Conservation (phyloP, 192 early-diverging fungal species). For the Borealophlyctis nickersoniae region DNA sequence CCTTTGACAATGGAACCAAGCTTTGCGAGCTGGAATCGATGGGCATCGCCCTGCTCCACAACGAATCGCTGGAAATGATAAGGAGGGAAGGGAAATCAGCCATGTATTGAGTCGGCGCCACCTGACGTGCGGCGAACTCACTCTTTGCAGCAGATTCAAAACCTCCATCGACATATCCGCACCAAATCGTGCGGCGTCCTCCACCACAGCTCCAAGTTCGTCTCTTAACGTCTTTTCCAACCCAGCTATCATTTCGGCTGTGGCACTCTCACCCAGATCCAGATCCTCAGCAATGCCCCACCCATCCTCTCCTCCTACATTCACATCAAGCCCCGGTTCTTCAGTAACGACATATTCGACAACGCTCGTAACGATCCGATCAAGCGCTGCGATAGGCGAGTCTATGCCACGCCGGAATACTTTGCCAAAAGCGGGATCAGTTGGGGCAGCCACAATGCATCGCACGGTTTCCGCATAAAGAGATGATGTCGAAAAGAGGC, state of each 20-base stretch:
- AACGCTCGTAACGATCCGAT: conserved; percentile 20
- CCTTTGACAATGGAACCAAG: conserved; percentile 17
- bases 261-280: neutral
- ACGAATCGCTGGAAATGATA: conserved; percentile 18
- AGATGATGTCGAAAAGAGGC: conserved; percentile 7
- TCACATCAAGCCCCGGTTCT: conserved; percentile 2
- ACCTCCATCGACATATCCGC: conserved; percentile 18
- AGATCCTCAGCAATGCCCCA: conserved; percentile 11
- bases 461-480: conserved; percentile 28
- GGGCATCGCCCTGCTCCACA: conserved; percentile 13
- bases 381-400: conserved; percentile 28
- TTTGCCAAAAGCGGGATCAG: conserved; percentile 2
- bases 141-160: conserved; percentile 19
- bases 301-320: neutral
- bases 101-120: no score
- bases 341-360: neutral
- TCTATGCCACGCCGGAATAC: conserved; percentile 39
- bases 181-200: conserved; percentile 4
- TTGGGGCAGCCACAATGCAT: conserved; percentile 22
- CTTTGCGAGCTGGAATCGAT: conserved; percentile 25
- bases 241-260: neutral
- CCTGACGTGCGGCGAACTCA: no score
- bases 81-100: neutral
- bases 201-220: conserved; percentile 1
- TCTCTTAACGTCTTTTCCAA: conserved; percentile 2